These are phyloP conservation scores for Flaveria linearis DNA, from an alignment of 129 eudicot species.

Conservation along the genomic window DNA sequence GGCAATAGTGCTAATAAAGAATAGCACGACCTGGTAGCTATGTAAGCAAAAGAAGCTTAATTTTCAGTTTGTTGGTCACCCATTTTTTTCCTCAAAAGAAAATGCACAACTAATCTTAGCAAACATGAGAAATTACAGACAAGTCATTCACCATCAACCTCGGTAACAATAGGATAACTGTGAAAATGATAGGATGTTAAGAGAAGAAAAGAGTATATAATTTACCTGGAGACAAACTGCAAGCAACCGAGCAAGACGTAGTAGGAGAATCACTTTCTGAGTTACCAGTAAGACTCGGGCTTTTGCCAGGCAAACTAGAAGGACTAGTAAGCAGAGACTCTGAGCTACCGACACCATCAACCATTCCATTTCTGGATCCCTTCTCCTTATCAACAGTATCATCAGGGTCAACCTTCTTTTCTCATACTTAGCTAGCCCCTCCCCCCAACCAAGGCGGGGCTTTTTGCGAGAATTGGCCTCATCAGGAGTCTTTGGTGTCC, in stretches of 20 bases:
- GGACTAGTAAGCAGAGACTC: slow-evolving; percentile 47
- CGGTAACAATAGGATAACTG: neutral
- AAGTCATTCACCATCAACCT: neutral
- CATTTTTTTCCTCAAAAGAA: neutral
- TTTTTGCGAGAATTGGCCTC: slow-evolving; percentile 73
- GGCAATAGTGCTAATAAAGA: neutral
- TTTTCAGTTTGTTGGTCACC: neutral
- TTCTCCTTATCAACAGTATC: slow-evolving; percentile 52
- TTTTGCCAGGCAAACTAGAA: slow-evolving; percentile 44
- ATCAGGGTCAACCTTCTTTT: slow-evolving; percentile 80
- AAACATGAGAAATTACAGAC: neutral
- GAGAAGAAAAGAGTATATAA: neutral
- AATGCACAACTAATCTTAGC: neutral
- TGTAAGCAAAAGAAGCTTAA: neutral
- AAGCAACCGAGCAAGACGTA: slow-evolving; percentile 84
- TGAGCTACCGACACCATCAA: slow-evolving; percentile 17
- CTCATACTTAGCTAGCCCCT: slow-evolving; percentile 96
- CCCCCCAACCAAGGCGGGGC: slow-evolving; percentile 98
- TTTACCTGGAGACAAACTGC: slow-evolving; percentile 88
- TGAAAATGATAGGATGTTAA: neutral
- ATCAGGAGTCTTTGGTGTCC: slow-evolving; percentile 50
- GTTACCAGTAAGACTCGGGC: slow-evolving; percentile 54
- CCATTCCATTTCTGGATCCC: slow-evolving; percentile 32
- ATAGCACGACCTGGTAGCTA: neutral
- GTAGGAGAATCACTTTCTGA: slow-evolving; percentile 78